These are phyloP conservation scores for Trypanosoma scelopori DNA, from an alignment of 208 protist genomes.

Conservation along the genomic window DNA sequence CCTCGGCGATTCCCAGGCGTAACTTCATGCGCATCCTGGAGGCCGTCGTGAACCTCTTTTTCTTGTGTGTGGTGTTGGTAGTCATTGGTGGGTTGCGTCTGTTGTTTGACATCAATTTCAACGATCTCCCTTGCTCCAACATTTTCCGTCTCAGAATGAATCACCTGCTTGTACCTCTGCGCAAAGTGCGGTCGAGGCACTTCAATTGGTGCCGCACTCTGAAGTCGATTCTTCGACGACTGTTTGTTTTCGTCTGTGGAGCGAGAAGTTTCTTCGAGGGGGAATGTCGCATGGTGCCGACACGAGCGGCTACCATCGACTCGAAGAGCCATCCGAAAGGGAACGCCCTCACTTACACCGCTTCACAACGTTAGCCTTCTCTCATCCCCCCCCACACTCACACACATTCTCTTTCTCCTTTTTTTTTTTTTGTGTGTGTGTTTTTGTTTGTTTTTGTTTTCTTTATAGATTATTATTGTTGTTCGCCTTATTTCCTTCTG, in stretches of 20 bases:
- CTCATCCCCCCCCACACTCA: no score
- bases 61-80: constrained; percentile 44
- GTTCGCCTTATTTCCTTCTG: no score
- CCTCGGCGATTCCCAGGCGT: constrained; percentile 10
- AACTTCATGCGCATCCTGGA: constrained; percentile 40
- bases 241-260: constrained; percentile 6
- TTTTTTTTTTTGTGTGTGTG: no score
- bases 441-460: no score
- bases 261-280: constrained; percentile 1
- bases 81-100: constrained; percentile 42
- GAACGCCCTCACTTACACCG: no score
- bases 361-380: no score
- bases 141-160: constrained; percentile 34
- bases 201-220: constrained; percentile 2
- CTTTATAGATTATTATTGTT: no score
- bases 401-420: no score
- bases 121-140: constrained; percentile 46
- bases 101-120: constrained; percentile 42
- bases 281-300: constrained; percentile 14
- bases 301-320: background rate
- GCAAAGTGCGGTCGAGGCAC: constrained; percentile 16
- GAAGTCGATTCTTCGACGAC: background rate
- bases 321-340: no score
- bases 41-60: constrained; percentile 37
- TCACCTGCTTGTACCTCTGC: constrained; percentile 38